phyloP scores from a whole-genome alignment of 2,329 filamentous ascomycete species.

The Cordyceps javanica region DNA sequence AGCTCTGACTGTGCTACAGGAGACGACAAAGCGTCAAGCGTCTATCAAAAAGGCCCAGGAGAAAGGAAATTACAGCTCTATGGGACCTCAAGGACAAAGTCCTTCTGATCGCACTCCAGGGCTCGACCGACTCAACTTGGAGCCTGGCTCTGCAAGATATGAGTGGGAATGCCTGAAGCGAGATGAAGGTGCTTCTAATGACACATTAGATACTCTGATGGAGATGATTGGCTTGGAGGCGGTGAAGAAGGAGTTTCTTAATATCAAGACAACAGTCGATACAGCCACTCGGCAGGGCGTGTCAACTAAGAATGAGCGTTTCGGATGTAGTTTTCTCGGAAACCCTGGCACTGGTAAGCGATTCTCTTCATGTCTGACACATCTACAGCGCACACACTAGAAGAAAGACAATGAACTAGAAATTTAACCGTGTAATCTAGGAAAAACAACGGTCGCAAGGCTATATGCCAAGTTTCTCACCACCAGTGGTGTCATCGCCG shows the following conservation, averaged over 20 bases:
- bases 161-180: slow-evolving; percentile 61
- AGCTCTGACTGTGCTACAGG: slow-evolving; percentile 38
- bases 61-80: background rate
- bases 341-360: slow-evolving; percentile 66
- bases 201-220: slow-evolving; percentile 59
- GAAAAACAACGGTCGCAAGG: slow-evolving; percentile 69
- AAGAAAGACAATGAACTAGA: too few species aligned
- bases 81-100: background rate
- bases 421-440: slow-evolving; percentile 20
- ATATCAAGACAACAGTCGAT: slow-evolving; percentile 59
- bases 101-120: background rate
- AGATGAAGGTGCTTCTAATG: slow-evolving; percentile 42
- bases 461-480: slow-evolving; percentile 62
- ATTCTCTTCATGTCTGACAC: background rate
- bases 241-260: slow-evolving; percentile 59
- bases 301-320: slow-evolving; percentile 51
- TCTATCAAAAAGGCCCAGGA: slow-evolving; percentile 13
- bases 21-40: slow-evolving; percentile 21
- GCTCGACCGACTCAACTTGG: background rate
- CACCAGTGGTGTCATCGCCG: slow-evolving; percentile 56
- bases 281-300: slow-evolving; percentile 50
- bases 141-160: slow-evolving; percentile 27
- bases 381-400: too few species aligned
- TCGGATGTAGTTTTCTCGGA: slow-evolving; percentile 58
- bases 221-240: slow-evolving; percentile 63